Conservation (phyloP, 805 yeast genomes). For the Candida ipomoeae region DNA sequence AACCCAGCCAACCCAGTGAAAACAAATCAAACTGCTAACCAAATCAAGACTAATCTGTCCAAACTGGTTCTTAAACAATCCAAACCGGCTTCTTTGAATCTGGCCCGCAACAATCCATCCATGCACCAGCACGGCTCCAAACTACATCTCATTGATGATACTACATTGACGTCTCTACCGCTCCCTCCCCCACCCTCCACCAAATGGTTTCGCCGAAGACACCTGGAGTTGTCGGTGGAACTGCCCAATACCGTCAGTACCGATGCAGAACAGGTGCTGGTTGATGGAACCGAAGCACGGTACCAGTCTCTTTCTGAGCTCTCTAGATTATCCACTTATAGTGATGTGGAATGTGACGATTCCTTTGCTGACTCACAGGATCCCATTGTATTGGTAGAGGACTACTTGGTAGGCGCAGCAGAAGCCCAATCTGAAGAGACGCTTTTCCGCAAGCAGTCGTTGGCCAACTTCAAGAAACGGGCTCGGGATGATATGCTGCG, state of each 20-base stretch:
- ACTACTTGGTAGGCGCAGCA: constrained; percentile 37
- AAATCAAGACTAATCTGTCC: not conserved
- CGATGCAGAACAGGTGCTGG: not conserved
- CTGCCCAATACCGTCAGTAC: not conserved
- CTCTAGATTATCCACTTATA: not conserved
- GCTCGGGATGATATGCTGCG: constrained; percentile 9
- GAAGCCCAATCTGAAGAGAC: constrained; percentile 7
- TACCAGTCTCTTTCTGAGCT: not conserved
- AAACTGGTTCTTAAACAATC: not conserved
- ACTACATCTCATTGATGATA: constrained; percentile 46
- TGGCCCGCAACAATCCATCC: constrained; percentile 10
- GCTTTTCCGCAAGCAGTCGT: constrained; percentile 28
- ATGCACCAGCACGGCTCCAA: constrained; percentile 28
- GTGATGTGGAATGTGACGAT: constrained; percentile 11
- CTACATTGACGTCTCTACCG: constrained; percentile 48
- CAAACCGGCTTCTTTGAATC: not conserved
- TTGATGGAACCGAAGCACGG: not conserved
- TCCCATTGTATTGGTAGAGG: constrained; percentile 52
- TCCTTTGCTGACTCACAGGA: constrained; percentile 27
- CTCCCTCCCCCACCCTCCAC: constrained; percentile 45
- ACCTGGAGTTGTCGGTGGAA: constrained; percentile 3
- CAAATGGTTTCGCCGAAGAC: constrained; percentile 8
- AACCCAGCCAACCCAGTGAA: too few relatives aligned
- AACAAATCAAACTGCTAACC: too few relatives aligned
- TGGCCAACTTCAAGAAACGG: constrained; percentile 36